Evolutionary conservation across 108 stramenopile genomes (phyloP).

Genomic region (Skeletonema tropicum): DNA sequence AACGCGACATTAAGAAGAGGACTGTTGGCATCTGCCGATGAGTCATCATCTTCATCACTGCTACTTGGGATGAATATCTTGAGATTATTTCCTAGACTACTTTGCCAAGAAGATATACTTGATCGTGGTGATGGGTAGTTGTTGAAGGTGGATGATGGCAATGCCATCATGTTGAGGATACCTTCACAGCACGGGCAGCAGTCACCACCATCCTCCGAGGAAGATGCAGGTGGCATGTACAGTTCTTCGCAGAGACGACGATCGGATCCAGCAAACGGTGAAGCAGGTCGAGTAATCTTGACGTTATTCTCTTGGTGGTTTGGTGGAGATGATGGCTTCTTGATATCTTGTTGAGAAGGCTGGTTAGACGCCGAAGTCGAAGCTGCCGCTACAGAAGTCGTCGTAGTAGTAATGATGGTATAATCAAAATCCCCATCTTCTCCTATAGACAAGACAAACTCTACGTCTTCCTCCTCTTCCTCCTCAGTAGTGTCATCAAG

Average conservation of each 20-base stretch:
- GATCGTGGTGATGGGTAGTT: constrained; percentile 1
- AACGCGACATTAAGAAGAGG: not conserved
- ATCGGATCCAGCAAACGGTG: constrained; percentile 19
- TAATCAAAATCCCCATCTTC: constrained; percentile 34
- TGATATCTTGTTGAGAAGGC: not conserved
- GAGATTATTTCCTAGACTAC: constrained; percentile 19
- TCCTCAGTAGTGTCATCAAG: not conserved
- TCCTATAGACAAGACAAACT: constrained; percentile 26
- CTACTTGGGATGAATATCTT: constrained; percentile 23
- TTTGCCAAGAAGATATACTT: not conserved
- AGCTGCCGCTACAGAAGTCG: not conserved
- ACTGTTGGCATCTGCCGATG: not conserved
- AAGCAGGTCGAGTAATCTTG: constrained; percentile 10
- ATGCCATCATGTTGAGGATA: not conserved
- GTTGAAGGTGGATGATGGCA: not conserved
- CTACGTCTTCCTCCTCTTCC: constrained; percentile 27
- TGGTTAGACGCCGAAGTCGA: too few species aligned
- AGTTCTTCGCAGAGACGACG: constrained; percentile 15
- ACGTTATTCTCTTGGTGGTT: not conserved
- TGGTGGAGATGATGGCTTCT: constrained; percentile 2
- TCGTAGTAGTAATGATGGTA: constrained; percentile 6
- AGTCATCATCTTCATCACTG: constrained; percentile 5
- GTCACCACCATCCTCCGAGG: not conserved
- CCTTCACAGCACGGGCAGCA: not conserved
- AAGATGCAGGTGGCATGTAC: not conserved